Conservation (phyloP, 768 basidiomycete species). For the Lactarius psammicola region DNA sequence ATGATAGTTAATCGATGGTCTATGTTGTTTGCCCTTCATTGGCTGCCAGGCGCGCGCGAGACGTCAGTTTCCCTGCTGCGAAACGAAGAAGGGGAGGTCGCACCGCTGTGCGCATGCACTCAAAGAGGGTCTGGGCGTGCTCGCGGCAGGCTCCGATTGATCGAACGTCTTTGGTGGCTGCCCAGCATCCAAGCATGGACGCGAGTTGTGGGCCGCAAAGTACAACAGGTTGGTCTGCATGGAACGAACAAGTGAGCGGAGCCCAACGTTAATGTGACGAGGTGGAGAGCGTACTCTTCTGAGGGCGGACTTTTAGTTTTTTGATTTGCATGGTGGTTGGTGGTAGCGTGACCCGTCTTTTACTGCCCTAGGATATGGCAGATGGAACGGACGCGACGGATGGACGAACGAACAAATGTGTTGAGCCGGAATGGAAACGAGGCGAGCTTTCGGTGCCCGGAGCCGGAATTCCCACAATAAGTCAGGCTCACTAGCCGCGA, state of each 20-base stretch:
- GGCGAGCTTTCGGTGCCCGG: not conserved
- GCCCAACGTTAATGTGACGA: constrained; percentile 15
- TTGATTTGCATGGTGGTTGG: constrained; percentile 53
- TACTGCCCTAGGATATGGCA: not conserved
- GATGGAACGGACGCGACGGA: not conserved
- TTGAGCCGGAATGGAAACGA: not conserved
- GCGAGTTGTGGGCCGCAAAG: constrained; percentile 65
- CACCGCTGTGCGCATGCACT: constrained; percentile 86
- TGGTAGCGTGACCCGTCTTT: not conserved
- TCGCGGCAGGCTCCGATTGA: constrained; percentile 55
- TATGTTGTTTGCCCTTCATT: constrained; percentile 61
- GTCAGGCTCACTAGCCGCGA: no score
- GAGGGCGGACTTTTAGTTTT: constrained; percentile 76
- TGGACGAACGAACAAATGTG: not conserved
- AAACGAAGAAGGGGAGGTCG: constrained; percentile 35
- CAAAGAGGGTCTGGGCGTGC: constrained; percentile 59
- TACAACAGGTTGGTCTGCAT: constrained; percentile 44
- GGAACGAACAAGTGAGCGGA: constrained; percentile 44
- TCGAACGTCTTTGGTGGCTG: constrained; percentile 62
- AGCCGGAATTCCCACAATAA: not conserved
- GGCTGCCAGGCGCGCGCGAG: constrained; percentile 45
- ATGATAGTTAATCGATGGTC: constrained; percentile 87
- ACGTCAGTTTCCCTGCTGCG: constrained; percentile 10
- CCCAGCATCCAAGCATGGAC: constrained; percentile 85
- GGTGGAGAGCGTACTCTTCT: constrained; percentile 52